A percentile compares a stretch with the other conserved stretches of the same genome.
These are phyloP conservation scores for Chloropicon primus DNA, from an alignment of 139 green algal genomes.

Conservation along the genomic window DNA sequence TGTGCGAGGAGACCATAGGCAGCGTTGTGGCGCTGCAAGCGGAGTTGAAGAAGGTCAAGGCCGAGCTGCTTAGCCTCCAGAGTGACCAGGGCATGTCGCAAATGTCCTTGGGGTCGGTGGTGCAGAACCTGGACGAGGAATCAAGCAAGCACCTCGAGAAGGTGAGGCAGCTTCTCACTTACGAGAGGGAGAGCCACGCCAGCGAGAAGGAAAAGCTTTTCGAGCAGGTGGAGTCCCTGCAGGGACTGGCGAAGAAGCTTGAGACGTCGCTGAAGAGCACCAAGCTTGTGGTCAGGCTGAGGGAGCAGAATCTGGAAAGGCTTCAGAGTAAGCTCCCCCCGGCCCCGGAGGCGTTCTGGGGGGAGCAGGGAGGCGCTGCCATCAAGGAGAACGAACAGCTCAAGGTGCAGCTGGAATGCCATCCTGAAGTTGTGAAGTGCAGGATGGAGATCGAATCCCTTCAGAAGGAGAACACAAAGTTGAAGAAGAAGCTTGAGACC, in stretches of 20 bases:
- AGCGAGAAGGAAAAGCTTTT: not conserved
- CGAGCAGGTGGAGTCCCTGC: not conserved
- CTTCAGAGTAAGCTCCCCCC: not conserved
- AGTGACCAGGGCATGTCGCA: not conserved
- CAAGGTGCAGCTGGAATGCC: not conserved
- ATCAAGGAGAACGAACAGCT: not conserved
- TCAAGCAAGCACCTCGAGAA: not conserved
- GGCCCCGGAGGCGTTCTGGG: not conserved
- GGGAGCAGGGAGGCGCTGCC: not conserved
- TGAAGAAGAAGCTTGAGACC: not conserved
- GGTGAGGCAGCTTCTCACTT: not conserved
- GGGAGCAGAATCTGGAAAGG: not conserved
- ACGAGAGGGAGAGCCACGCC: not conserved
- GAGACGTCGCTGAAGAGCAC: not conserved
- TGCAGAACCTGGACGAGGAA: not conserved
- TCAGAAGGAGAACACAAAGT: not conserved
- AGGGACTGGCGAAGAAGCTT: not conserved
- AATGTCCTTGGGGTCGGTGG: not conserved
- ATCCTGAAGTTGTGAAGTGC: not conserved
- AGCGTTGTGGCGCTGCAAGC: constrained; percentile 30
- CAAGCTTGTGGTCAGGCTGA: not conserved
- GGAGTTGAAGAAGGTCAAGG: constrained; percentile 3
- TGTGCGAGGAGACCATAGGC: constrained; percentile 51
- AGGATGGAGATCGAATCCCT: not conserved
- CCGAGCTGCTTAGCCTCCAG: not conserved